phyloP scores from a whole-genome alignment of 768 basidiomycete species.

The Tylopilus intermedius region DNA sequence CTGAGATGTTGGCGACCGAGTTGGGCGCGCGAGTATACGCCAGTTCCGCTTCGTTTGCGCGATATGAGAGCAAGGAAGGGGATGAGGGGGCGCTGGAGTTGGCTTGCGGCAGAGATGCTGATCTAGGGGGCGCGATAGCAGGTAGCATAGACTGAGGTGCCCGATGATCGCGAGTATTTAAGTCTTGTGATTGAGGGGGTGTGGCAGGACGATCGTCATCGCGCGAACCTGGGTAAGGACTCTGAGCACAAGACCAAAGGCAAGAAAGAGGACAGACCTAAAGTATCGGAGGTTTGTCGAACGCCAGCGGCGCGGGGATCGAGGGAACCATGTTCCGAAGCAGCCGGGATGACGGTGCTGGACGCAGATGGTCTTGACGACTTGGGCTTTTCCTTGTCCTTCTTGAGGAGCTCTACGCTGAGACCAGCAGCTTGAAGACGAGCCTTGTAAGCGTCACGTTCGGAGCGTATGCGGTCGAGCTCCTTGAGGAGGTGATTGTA shows the following conservation, averaged over 20 bases:
- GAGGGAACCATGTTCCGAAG: constrained; percentile 12
- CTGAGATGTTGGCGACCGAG: constrained; percentile 4
- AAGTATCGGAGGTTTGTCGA: constrained; percentile 31
- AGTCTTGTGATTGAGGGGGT: constrained; percentile 17
- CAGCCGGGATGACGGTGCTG: constrained; percentile 18
- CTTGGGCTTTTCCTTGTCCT: constrained; percentile 24
- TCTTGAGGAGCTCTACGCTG: constrained; percentile 38
- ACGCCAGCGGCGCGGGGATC: constrained; percentile 25
- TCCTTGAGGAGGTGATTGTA: constrained; percentile 80
- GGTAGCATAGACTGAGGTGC: constrained; percentile 4
- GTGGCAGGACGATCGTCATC: constrained; percentile 21
- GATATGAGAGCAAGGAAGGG: constrained; percentile 18
- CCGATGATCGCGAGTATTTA: constrained; percentile 8
- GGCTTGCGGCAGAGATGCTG: constrained; percentile 17
- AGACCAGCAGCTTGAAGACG: constrained; percentile 29
- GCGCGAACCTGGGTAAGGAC: constrained; percentile 6
- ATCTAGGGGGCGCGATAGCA: constrained; percentile 19
- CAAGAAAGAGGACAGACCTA: constrained; percentile 24
- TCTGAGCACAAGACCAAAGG: background rate
- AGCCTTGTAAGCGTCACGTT: constrained; percentile 62
- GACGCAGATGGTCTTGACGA: constrained; percentile 20
- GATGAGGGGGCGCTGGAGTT: constrained; percentile 8
- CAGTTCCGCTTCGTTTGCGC: constrained; percentile 12
- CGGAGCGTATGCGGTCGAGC: constrained; percentile 74
- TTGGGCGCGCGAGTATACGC: constrained; percentile 1